A percentile compares a stretch with the other conserved stretches of the same genome.
phyloP scores from a whole-genome alignment of 2,329 filamentous ascomycete genomes.

The Torrubiella hemipterigena region DNA sequence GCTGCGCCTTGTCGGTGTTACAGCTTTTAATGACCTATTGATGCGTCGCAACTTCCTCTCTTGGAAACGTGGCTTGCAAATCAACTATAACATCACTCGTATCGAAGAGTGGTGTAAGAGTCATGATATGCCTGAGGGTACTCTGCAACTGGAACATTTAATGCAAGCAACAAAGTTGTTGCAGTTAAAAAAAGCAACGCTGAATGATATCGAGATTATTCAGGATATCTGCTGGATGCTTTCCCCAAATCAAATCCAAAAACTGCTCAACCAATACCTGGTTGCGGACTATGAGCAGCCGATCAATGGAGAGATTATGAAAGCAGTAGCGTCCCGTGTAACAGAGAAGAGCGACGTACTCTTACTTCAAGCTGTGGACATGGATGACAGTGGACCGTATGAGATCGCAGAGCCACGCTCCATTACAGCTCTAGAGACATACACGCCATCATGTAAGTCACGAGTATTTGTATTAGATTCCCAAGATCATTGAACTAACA shows the following conservation, averaged over 20 bases:
- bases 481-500: constrained; percentile 2
- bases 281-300: constrained; percentile 98
- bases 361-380: constrained; percentile 86
- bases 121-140: constrained; percentile 98
- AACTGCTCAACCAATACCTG: constrained; percentile 95
- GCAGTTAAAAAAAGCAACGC: not conserved
- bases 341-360: constrained; percentile 98
- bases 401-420: constrained; percentile 95
- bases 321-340: constrained; percentile 90
- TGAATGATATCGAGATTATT: constrained; percentile 62
- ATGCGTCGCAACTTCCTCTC: constrained; percentile 98
- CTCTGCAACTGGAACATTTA: constrained; percentile 89
- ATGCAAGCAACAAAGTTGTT: constrained; percentile 47
- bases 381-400: constrained; percentile 97
- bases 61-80: constrained; percentile 97
- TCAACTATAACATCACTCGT: constrained; percentile 99
- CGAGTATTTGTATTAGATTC: too few species aligned
- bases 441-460: constrained; percentile 85
- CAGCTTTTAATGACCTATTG: constrained; percentile 93
- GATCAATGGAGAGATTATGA: constrained; percentile 99
- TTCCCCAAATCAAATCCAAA: constrained; percentile 97
- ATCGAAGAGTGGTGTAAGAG: constrained; percentile 99
- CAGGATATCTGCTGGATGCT: constrained; percentile 99
- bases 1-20: constrained; percentile 84
- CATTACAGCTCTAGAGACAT: constrained; percentile 94